Base-by-base conservation (phyloP, 768 basidiomycete genomes). In the Harrya chromipes region DNA sequence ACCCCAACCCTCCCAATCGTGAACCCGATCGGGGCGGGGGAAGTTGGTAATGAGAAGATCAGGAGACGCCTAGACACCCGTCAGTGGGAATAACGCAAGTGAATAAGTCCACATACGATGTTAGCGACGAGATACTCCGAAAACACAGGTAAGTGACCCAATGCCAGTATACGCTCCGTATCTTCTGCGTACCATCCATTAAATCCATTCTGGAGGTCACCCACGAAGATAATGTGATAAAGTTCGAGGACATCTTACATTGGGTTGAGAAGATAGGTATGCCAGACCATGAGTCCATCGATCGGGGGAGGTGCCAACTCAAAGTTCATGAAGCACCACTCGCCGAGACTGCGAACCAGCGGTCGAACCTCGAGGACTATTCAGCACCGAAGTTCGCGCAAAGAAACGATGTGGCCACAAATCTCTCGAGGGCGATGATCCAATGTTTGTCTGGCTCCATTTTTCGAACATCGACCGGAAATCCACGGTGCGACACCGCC, bases 251-350 rank as follows among this genome's bases (percentile, higher is more conserved):
- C 10, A 12, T 23, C 43, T 2, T 52, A 70, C 72, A 62, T 56
- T 9, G 72, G 72, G 46, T 72, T 73, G 29, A 73, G 66, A 24
- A 73, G n/a, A n/a, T n/a, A n/a, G n/a, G n/a, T n/a, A n/a, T n/a
- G n/a, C n/a, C n/a, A n/a, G n/a, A n/a, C 72, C 71, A 73, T 71
- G 35, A 68, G 53, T 2, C 74, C 72, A 26, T 73, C 72, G 7
- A 74, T 43, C 4, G 72, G 72, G 2, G 73, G 72, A n/a, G 68
- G 42, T 0, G 29, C 36, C 20, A 46, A 41, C 40, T 58, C 55
- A 1, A 46, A 23, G 13, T 40, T 21, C 16, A 33, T 27, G 6
- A 19, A 33, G 23, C 2, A 19, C 41, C 19, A 35, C 36, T 20
- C 19, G 29, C 37, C 35, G 11, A 63, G 50, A 34, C 40, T 41